A percentile compares a stretch with the other conserved stretches of the same genome.
These are phyloP conservation scores for Candida vaughaniae DNA, from an alignment of 805 yeast genomes.

Conservation along the genomic window DNA sequence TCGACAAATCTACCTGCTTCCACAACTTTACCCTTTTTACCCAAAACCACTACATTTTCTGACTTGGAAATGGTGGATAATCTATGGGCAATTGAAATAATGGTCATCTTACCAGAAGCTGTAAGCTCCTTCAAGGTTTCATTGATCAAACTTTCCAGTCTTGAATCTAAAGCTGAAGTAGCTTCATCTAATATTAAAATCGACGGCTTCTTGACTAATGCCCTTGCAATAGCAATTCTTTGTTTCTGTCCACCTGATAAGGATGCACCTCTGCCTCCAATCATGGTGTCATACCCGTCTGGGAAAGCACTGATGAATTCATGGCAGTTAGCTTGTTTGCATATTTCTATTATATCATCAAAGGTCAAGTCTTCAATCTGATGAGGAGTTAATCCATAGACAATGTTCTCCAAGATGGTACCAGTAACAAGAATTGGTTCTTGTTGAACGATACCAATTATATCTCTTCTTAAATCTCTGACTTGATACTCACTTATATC, in stretches of 20 bases:
- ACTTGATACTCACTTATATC: conserved; percentile 50
- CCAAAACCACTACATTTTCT: conserved; percentile 42
- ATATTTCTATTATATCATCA: conserved; percentile 44
- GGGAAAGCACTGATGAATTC: conserved; percentile 57
- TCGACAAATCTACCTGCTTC: conserved; percentile 41
- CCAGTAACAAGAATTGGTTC: conserved; percentile 61
- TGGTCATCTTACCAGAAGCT: conserved; percentile 39
- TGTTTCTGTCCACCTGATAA: conserved; percentile 79
- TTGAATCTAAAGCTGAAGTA: conserved; percentile 59
- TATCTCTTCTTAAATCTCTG: conserved; percentile 44
- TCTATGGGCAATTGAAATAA: conserved; percentile 45
- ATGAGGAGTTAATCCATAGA: conserved; percentile 47
- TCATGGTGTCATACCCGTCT: conserved; percentile 57
- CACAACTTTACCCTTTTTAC: conserved; percentile 40
- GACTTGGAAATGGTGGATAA: conserved; percentile 46
- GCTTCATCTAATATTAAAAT: conserved; percentile 69
- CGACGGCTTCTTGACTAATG: conserved; percentile 64
- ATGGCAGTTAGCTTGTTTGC: conserved; percentile 55
- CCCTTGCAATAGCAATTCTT: conserved; percentile 74
- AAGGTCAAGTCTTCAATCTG: conserved; percentile 34
- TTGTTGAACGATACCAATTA: conserved; percentile 61
- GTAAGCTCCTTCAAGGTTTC: conserved; percentile 41
- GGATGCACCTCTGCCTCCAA: conserved; percentile 56
- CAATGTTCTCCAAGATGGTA: conserved; percentile 52
- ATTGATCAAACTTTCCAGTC: conserved; percentile 46